These are phyloP conservation scores for Claviceps capensis DNA, from an alignment of 2,329 filamentous ascomycete genomes.

Conservation along the genomic window DNA sequence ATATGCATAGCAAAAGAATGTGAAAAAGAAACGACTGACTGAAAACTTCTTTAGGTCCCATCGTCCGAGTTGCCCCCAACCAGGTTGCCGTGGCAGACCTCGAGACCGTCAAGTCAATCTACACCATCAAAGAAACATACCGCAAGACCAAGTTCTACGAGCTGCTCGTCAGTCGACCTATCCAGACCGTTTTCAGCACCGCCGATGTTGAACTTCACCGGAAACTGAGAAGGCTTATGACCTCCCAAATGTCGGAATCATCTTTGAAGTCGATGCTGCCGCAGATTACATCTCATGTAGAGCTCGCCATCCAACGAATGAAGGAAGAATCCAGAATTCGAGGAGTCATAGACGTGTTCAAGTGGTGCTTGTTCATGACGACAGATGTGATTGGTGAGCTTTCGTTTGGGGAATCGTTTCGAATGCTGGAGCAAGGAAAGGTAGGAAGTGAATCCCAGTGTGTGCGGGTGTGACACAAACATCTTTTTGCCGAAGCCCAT, in stretches of 20 bases:
- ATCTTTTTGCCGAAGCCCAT: not conserved
- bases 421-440: constrained; percentile 34
- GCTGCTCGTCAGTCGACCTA: constrained; percentile 8
- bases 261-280: constrained; percentile 19
- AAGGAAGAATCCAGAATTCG: constrained; percentile 23
- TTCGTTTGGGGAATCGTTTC: constrained; percentile 40
- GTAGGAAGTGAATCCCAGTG: constrained; percentile 15
- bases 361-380: constrained; percentile 40
- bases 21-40: not conserved
- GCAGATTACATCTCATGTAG: constrained; percentile 22
- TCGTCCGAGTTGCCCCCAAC: constrained; percentile 14
- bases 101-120: constrained; percentile 17
- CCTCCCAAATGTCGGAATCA: constrained; percentile 24
- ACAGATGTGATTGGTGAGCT: constrained; percentile 41
- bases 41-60: constrained; percentile 8
- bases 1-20: too few species aligned
- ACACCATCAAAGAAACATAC: constrained; percentile 15
- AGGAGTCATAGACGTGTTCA: constrained; percentile 30
- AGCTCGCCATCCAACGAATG: constrained; percentile 29
- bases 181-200: constrained; percentile 24
- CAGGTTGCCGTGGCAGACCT: constrained; percentile 13
- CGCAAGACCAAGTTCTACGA: constrained; percentile 13
- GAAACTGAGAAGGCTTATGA: constrained; percentile 26
- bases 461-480: too few species aligned
- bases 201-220: constrained; percentile 25